Percentiles rank a stretch among this genome's conserved stretches.
Conservation (phyloP, 2,329 filamentous ascomycete species). For the Trichophyton benhamiae region DNA sequence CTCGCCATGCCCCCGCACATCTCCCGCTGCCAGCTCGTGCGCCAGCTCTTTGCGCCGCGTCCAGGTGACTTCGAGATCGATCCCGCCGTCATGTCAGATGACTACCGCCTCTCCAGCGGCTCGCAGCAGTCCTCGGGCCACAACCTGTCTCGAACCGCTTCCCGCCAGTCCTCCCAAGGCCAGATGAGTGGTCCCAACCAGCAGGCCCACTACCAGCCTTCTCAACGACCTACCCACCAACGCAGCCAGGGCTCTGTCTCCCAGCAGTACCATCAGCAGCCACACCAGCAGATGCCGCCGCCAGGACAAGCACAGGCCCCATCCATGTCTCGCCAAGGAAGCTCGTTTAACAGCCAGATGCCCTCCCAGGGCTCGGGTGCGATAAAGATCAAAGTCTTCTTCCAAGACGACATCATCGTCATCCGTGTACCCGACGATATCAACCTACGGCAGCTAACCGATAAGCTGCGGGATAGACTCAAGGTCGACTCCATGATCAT, state of each 20-base stretch:
- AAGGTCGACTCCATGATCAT: conserved; percentile 66
- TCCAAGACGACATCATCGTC: conserved; percentile 80
- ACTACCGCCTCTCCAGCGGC: conserved; percentile 61
- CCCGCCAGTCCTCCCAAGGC: conserved; percentile 52
- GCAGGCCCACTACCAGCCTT: conserved; percentile 15
- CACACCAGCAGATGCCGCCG: background rate
- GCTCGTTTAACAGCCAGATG: conserved; percentile 34
- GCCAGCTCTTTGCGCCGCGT: conserved; percentile 79
- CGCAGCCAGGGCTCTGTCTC: conserved; percentile 18
- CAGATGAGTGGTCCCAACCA: conserved; percentile 45
- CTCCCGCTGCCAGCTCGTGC: conserved; percentile 68
- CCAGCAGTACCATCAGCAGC: conserved; percentile 18
- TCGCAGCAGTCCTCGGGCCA: conserved; percentile 56
- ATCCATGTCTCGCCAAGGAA: conserved; percentile 38
- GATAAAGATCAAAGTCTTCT: conserved; percentile 93
- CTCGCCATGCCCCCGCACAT: conserved; percentile 75
- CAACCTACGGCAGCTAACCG: conserved; percentile 61
- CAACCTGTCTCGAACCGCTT: conserved; percentile 46
- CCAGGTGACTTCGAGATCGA: conserved; percentile 92
- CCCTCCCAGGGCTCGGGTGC: conserved; percentile 35
- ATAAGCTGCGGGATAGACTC: conserved; percentile 73
- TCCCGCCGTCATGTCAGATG: conserved; percentile 32
- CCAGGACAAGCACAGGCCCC: background rate
- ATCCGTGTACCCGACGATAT: conserved; percentile 79
- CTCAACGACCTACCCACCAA: conserved; percentile 30